A percentile compares a stretch with the other conserved stretches of the same genome.
These are phyloP conservation scores for Digitaria exilis DNA, from an alignment of 202 grass and related monocot species.

Conservation along the genomic window DNA sequence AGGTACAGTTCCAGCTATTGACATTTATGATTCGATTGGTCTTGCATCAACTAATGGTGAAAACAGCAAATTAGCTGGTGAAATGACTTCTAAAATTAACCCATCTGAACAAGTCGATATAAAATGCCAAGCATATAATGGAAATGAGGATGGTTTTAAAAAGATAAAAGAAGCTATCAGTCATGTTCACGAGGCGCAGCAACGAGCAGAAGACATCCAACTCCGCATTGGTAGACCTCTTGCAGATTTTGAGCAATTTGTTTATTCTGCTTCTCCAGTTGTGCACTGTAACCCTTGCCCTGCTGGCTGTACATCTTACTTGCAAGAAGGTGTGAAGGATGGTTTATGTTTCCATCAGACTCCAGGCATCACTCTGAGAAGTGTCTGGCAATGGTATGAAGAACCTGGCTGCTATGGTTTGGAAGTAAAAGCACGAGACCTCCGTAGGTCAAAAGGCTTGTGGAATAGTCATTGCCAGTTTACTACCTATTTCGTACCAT, in stretches of 20 bases:
- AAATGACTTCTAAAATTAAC: slow-evolving; percentile 20
- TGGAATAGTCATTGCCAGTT: slow-evolving; percentile 47
- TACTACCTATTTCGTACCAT: slow-evolving; percentile 84
- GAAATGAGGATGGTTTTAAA: slow-evolving; percentile 39
- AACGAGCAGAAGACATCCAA: slow-evolving; percentile 47
- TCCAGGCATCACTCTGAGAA: slow-evolving; percentile 57
- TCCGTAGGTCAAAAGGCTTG: slow-evolving; percentile 44
- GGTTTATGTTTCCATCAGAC: slow-evolving; percentile 48
- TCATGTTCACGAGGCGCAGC: slow-evolving; percentile 36
- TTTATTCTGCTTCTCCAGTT: slow-evolving; percentile 70
- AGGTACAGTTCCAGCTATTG: slow-evolving; percentile 33
- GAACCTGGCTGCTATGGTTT: slow-evolving; percentile 90
- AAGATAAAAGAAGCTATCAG: slow-evolving; percentile 61
- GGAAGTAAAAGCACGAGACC: slow-evolving; percentile 77
- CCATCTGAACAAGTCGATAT: slow-evolving; percentile 11
- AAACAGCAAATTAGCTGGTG: slow-evolving; percentile 13
- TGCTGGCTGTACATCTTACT: slow-evolving; percentile 40
- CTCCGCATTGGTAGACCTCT: slow-evolving; percentile 44
- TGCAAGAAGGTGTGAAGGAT: slow-evolving; percentile 30
- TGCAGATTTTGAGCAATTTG: slow-evolving; percentile 71
- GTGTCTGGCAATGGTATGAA: slow-evolving; percentile 93
- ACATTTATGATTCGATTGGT: slow-evolving; percentile 12
- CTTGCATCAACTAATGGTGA: slow-evolving; percentile 28
- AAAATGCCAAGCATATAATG: slow-evolving; percentile 27
- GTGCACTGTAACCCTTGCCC: slow-evolving; percentile 24